Conservation (phyloP, 768 basidiomycete genomes). For the Clavaria fumosa region DNA sequence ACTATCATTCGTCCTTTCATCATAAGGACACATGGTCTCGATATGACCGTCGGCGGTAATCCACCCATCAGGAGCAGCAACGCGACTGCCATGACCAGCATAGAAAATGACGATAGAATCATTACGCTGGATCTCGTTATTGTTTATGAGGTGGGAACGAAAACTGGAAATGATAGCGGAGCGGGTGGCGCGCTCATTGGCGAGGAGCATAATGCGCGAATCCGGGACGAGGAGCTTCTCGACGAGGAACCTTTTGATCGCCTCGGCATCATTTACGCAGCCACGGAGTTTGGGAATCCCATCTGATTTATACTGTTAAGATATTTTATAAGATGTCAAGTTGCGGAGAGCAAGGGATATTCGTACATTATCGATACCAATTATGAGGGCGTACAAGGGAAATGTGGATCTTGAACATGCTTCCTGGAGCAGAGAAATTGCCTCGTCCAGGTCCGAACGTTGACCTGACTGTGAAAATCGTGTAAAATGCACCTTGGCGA, state of each 20-base stretch:
- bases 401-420: too few relatives aligned
- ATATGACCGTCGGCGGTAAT: not conserved
- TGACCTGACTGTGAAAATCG: too few relatives aligned
- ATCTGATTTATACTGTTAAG: not conserved
- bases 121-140: not conserved
- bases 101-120: conserved; percentile 6
- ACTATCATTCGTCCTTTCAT: conserved; percentile 2
- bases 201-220: conserved; percentile 1
- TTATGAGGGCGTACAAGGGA: not conserved
- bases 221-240: not conserved
- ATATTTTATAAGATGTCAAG: too few relatives aligned
- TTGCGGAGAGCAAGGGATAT: too few relatives aligned
- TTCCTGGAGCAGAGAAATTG: too few relatives aligned
- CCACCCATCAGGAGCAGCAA: conserved; percentile 5
- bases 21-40: conserved; percentile 8
- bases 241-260: not conserved
- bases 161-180: conserved; percentile 3
- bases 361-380: not conserved
- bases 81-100: conserved; percentile 8
- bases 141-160: conserved; percentile 5
- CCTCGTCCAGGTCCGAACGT: too few relatives aligned
- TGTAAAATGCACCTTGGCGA: too few relatives aligned
- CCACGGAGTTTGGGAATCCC: not conserved
- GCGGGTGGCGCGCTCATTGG: conserved; percentile 6
- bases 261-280: conserved; percentile 1